Base-by-base conservation (phyloP, 2,329 filamentous ascomycete species). In the Curvularia lunata region DNA sequence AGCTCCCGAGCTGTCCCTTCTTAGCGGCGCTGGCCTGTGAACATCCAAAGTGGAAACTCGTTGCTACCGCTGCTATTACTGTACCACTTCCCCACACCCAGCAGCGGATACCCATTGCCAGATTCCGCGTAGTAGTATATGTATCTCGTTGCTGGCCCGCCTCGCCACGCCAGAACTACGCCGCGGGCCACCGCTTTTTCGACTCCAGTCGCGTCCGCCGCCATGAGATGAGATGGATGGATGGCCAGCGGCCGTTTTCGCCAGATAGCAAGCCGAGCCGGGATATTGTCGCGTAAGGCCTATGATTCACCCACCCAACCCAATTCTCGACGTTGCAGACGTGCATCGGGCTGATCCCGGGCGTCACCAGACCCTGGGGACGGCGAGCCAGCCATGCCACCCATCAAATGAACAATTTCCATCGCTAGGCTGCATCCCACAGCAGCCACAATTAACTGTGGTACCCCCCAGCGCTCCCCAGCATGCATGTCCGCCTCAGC, bases 371-470 rank as follows among this genome's bases (percentile, higher is more conserved):
- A 68, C 66, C 63, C 50, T 66, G 64, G 52, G 47, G 48, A 63
- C 42, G 45, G 63, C 52, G 53, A 63, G 59, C 60, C 63, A 53
- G 61, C 61, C 68, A 60, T 63, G 59, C 60, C 63, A 53, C 61
- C 61, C 68, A 60, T 63, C 66, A 59, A 48, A 61, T 48, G 49
- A 50, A 49, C 56, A 54, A 48, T 58, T 43, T 41, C 48, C 19
- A 30, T 59, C 52, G 54, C 62, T 55, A 46, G 52, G 58, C 61
- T 65, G 68, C 71, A 62, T 53, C n/a, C 61, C 61, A 61, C 38
- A 52, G 59, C 40, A 59, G 60, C 65, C 66, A 70, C 66, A 65
- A 67, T 69, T 67, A 68, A 65, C 70, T 69, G 66, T 65, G 53
- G 58, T 63, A 63, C 58, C 59, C 63, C 64, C 59, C 58, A 63